Percentiles rank a stretch among this genome's conserved stretches.
These are phyloP conservation scores for Verticillium dahliae DNA, from an alignment of 2,329 filamentous ascomycete genomes.

Conservation along the genomic window DNA sequence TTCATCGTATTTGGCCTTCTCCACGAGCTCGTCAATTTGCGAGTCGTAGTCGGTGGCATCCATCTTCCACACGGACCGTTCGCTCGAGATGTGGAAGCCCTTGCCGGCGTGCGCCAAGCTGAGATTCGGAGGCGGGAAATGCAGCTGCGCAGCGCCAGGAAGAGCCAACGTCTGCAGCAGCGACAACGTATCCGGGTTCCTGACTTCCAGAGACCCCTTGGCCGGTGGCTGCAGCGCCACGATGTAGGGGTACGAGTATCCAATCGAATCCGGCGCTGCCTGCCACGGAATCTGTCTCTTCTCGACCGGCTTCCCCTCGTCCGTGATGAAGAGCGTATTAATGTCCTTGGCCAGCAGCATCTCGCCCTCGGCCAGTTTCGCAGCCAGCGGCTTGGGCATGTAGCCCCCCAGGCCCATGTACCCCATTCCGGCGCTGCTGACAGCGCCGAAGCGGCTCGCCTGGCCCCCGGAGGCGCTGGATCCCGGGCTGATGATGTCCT, in stretches of 20 bases:
- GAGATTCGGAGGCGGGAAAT: slow-evolving; percentile 87
- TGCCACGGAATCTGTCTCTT: slow-evolving; percentile 91
- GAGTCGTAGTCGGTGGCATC: slow-evolving; percentile 84
- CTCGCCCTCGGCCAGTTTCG: slow-evolving; percentile 74
- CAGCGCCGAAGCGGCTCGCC: slow-evolving; percentile 71
- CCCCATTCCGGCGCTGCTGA: slow-evolving; percentile 82
- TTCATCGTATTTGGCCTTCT: slow-evolving; percentile 73
- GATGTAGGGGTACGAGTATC: slow-evolving; percentile 95
- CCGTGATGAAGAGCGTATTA: slow-evolving; percentile 86
- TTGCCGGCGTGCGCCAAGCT: slow-evolving; percentile 95
- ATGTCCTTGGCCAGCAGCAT: slow-evolving; percentile 96
- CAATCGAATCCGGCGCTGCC: slow-evolving; percentile 79
- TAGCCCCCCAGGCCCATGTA: slow-evolving; percentile 93
- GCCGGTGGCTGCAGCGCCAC: slow-evolving; percentile 76
- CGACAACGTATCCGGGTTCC: slow-evolving; percentile 88
- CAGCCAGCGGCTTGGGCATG: slow-evolving; percentile 83
- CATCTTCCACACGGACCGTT: slow-evolving; percentile 94
- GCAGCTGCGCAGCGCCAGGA: slow-evolving; percentile 74
- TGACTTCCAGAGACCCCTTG: slow-evolving; percentile 80
- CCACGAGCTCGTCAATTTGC: slow-evolving; percentile 77
- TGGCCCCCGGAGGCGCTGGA: slow-evolving; percentile 56
- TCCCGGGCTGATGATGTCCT: slow-evolving; percentile 74
- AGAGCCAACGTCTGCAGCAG: slow-evolving; percentile 79
- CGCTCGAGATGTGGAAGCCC: slow-evolving; percentile 88
- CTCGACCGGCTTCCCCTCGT: slow-evolving; percentile 72